Percentiles rank a stretch among this genome's conserved stretches.
These are phyloP conservation scores for Tylopilus felleus DNA, from an alignment of 768 basidiomycete species.

Conservation along the genomic window DNA sequence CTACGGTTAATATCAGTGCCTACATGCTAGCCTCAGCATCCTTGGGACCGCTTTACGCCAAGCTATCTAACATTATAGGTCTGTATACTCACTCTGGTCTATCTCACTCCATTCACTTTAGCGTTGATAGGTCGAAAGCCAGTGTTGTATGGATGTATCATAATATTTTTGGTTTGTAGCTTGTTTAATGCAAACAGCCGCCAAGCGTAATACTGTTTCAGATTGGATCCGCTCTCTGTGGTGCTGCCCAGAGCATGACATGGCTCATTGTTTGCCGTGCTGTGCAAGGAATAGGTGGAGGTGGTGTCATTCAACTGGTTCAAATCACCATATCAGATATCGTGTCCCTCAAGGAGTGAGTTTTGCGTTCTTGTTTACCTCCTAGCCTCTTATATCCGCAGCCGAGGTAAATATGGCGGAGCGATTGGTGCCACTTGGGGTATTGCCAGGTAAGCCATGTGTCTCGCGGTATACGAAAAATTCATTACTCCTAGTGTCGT, in stretches of 20 bases:
- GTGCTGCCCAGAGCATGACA: slow-evolving; percentile 41
- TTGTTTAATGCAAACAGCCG: not conserved
- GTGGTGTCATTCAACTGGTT: slow-evolving; percentile 36
- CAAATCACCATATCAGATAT: slow-evolving; percentile 42
- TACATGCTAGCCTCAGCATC: slow-evolving; percentile 46
- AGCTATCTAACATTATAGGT: slow-evolving; percentile 42
- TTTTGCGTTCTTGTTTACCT: not conserved
- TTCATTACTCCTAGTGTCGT: slow-evolving; percentile 29
- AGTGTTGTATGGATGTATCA: slow-evolving; percentile 35
- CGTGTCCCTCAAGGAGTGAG: slow-evolving; percentile 32
- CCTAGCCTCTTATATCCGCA: slow-evolving; percentile 1
- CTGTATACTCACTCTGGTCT: not conserved
- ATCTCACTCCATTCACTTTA: not conserved
- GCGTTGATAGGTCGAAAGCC: slow-evolving; percentile 34
- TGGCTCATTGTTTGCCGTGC: slow-evolving; percentile 42
- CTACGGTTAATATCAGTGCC: slow-evolving; percentile 29
- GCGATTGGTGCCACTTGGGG: slow-evolving; percentile 41
- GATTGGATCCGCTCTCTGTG: slow-evolving; percentile 40
- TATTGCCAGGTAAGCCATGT: slow-evolving; percentile 28
- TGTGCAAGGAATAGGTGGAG: slow-evolving; percentile 43
- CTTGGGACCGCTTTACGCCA: slow-evolving; percentile 46
- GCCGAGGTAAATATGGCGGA: slow-evolving; percentile 40
- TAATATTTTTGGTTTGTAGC: slow-evolving; percentile 35
- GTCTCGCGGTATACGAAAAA: not conserved
- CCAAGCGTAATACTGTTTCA: slow-evolving; percentile 2